Evolutionary conservation across 148 eudicot species (phyloP).

Genomic region (Bassia scoparia): DNA sequence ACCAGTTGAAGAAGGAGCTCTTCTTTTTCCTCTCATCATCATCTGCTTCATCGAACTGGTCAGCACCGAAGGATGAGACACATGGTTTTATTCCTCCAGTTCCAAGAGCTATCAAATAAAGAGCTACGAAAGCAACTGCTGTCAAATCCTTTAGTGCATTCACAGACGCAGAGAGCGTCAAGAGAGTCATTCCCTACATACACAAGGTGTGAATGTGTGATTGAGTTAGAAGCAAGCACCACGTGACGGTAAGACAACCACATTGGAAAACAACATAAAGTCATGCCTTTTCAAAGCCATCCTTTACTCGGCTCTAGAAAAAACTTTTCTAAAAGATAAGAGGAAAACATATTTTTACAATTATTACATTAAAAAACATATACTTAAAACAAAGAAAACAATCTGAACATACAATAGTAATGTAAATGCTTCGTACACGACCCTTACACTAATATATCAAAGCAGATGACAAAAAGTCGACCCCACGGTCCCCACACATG

Average conservation of each 20-base stretch:
- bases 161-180: constrained; percentile 45
- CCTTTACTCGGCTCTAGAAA: not conserved
- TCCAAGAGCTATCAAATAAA: constrained; percentile 51
- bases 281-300: not conserved
- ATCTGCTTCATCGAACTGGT: constrained; percentile 54
- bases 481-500: too few relatives aligned
- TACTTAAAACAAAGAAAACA: too few relatives aligned
- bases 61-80: constrained; percentile 61
- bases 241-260: not conserved
- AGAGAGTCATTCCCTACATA: constrained; percentile 45
- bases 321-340: not conserved
- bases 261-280: too few relatives aligned
- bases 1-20: constrained; percentile 55
- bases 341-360: not conserved
- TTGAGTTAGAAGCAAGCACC: too few relatives aligned
- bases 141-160: constrained; percentile 34
- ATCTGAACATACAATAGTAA: too few relatives aligned
- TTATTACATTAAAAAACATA: too few relatives aligned
- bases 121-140: constrained; percentile 26
- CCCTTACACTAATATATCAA: too few relatives aligned
- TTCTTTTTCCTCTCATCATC: constrained; percentile 36
- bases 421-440: too few relatives aligned
- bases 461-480: too few relatives aligned
- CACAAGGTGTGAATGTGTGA: not conserved
- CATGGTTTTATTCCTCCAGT: constrained; percentile 64